Conservation (phyloP, 2,329 filamentous ascomycete genomes). For the Apiospora hydei region DNA sequence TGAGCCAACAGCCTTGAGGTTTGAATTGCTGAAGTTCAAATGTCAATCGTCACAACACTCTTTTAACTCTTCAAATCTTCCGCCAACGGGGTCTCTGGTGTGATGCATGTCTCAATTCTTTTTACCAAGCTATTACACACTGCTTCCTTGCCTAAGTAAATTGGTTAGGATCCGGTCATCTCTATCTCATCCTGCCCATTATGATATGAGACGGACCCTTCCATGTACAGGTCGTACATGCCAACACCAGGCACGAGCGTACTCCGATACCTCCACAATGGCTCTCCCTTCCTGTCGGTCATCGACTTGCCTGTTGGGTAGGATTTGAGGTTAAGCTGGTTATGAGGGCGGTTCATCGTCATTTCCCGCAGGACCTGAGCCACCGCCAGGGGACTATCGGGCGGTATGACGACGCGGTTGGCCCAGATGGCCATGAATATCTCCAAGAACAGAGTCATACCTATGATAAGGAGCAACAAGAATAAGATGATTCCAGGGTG, state of each 20-base stretch:
- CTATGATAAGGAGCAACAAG: slow-evolving; percentile 19
- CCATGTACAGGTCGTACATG: slow-evolving; percentile 23
- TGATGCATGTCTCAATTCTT: background rate
- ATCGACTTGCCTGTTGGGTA: slow-evolving; percentile 6
- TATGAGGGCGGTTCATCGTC: background rate
- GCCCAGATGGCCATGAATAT: slow-evolving; percentile 23
- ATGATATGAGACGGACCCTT: background rate
- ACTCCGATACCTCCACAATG: slow-evolving; percentile 22
- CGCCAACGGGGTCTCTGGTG: background rate
- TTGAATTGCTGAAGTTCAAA: too few species aligned
- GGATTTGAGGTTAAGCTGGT: background rate
- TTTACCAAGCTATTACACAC: background rate
- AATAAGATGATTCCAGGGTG: slow-evolving; percentile 6
- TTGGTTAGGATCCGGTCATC: slow-evolving; percentile 14
- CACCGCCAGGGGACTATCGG: slow-evolving; percentile 7
- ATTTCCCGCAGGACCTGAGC: slow-evolving; percentile 22
- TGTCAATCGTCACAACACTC: background rate
- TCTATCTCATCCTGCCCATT: slow-evolving; percentile 26
- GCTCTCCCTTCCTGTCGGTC: slow-evolving; percentile 13
- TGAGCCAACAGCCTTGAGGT: too few species aligned
- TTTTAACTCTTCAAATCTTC: background rate
- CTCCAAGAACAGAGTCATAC: slow-evolving; percentile 22
- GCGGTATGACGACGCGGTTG: slow-evolving; percentile 23
- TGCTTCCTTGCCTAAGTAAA: background rate
- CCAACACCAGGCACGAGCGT: background rate